Percentiles rank a stretch among this genome's conserved stretches.
Evolutionary conservation across 148 eudicot species (phyloP).

Genomic region (Salicornia ramosissima): DNA sequence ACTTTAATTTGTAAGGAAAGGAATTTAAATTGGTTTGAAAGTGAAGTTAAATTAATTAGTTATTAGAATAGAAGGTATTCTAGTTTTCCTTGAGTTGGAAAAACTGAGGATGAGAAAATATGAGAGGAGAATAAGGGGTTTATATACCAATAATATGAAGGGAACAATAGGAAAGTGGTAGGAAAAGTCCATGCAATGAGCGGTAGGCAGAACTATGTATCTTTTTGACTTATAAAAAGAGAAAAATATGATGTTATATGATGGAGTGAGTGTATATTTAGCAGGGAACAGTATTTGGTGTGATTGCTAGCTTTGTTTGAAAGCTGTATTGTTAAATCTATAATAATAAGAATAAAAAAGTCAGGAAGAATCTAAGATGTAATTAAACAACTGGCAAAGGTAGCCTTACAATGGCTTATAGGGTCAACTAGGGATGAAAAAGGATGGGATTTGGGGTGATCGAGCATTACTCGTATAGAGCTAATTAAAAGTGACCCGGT

Average conservation of each 20-base stretch:
- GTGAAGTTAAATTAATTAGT: not conserved
- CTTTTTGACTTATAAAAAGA: not conserved
- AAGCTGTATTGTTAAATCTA: not conserved
- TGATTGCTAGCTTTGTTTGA: not conserved
- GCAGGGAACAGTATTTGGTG: slow-evolving; percentile 1
- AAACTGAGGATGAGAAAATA: not conserved
- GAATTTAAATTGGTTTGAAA: not conserved
- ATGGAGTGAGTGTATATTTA: not conserved
- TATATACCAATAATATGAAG: not conserved
- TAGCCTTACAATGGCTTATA: slow-evolving; percentile 4
- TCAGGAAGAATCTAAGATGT: slow-evolving; percentile 9
- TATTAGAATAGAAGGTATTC: no score
- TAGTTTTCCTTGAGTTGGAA: not conserved
- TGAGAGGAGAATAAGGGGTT: not conserved
- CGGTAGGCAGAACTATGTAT: not conserved
- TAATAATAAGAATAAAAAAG: no score
- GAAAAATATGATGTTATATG: not conserved
- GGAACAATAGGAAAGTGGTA: not conserved
- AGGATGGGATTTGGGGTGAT: no score
- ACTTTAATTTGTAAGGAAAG: not conserved
- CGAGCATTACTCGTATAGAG: no score
- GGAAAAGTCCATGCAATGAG: not conserved
- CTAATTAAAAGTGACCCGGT: no score
- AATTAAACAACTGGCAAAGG: not conserved
- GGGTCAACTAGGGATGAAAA: slow-evolving; percentile 3